These are phyloP conservation scores for Myxozyma melibiosi DNA, from an alignment of 805 yeast species.

Conservation along the genomic window DNA sequence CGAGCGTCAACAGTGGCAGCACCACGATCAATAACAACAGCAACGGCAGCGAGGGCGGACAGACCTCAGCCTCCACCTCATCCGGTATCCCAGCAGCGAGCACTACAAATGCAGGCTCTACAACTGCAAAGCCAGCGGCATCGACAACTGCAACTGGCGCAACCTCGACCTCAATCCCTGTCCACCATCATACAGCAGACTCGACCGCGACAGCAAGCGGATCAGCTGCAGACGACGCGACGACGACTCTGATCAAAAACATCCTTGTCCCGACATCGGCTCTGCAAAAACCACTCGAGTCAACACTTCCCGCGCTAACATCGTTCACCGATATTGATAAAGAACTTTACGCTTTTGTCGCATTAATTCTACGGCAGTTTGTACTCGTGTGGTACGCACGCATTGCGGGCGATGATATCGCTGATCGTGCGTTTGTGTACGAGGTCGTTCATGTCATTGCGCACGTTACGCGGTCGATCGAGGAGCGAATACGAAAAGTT, in stretches of 20 bases:
- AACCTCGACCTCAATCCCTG: background rate
- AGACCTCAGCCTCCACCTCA: too few species aligned
- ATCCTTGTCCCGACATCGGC: slow-evolving; percentile 30
- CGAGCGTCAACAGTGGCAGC: background rate
- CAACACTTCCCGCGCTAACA: slow-evolving; percentile 29
- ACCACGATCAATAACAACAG: background rate
- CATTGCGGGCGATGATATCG: slow-evolving; percentile 41
- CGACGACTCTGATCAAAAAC: slow-evolving; percentile 26
- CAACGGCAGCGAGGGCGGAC: background rate
- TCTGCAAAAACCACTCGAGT: slow-evolving; percentile 25
- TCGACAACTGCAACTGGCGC: background rate
- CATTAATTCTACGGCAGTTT: slow-evolving; percentile 52
- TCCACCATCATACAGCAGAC: too few species aligned
- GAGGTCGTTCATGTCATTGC: slow-evolving; percentile 49
- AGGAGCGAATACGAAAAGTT: slow-evolving; percentile 39
- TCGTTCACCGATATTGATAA: slow-evolving; percentile 45
- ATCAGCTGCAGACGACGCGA: slow-evolving; percentile 21
- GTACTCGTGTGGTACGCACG: slow-evolving; percentile 51
- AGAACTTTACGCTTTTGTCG: slow-evolving; percentile 52
- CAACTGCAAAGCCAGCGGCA: background rate
- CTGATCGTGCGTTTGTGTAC: slow-evolving; percentile 47
- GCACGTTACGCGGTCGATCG: slow-evolving; percentile 47
- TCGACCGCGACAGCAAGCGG: slow-evolving; percentile 2
- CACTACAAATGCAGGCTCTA: background rate
- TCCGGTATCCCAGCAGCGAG: too few species aligned